phyloP scores from a whole-genome alignment of 306 rosid species.

The Calophaca sinica region DNA sequence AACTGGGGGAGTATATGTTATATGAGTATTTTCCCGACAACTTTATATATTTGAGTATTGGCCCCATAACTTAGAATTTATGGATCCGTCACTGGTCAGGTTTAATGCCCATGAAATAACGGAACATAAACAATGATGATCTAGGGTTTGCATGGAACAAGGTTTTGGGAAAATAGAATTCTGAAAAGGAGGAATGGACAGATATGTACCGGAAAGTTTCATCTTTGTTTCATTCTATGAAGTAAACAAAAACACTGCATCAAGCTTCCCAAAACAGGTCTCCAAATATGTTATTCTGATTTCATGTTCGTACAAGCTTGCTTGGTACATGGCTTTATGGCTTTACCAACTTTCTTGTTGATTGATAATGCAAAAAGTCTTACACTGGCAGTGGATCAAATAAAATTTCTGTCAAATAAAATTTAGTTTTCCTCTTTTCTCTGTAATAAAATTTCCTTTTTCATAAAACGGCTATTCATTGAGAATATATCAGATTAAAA shows the following conservation, averaged over 20 bases:
- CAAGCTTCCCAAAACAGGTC: neutral
- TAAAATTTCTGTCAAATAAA: neutral
- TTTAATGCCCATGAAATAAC: constrained; percentile 10
- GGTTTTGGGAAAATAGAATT: constrained; percentile 3
- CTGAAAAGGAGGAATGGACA: constrained; percentile 20
- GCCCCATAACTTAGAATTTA: too few relatives aligned
- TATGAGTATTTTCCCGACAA: neutral
- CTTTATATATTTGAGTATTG: too few relatives aligned
- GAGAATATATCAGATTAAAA: neutral
- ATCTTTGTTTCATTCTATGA: neutral
- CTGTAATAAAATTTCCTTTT: neutral
- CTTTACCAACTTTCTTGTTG: constrained; percentile 20
- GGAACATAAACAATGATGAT: constrained; percentile 1
- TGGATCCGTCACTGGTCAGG: neutral
- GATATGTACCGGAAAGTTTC: neutral
- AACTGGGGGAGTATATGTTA: too few relatives aligned
- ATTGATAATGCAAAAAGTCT: constrained; percentile 2
- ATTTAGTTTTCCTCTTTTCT: constrained; percentile 29
- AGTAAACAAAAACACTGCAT: constrained; percentile 18
- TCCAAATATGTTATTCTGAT: neutral
- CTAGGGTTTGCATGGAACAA: constrained; percentile 23
- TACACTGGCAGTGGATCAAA: constrained; percentile 14
- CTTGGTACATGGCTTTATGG: constrained; percentile 28
- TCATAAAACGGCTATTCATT: neutral
- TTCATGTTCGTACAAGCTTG: constrained; percentile 9